Conservation (phyloP, 768 basidiomycete species). For the Tricholoma hemisulphureum region DNA sequence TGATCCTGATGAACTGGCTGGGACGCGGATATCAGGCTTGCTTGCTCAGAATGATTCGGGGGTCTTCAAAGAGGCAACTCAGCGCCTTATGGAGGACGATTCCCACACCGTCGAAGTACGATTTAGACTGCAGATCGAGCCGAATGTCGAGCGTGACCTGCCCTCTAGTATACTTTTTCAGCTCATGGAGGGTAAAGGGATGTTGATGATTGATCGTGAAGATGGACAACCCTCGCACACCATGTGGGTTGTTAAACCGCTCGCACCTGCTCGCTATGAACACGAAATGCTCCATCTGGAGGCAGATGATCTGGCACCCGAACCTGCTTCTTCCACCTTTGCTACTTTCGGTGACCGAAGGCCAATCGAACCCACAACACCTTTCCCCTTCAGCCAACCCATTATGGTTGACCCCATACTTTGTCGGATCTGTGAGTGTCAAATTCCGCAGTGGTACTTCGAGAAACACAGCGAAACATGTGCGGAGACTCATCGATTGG, state of each 20-base stretch:
- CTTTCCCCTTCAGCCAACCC: conserved; percentile 74
- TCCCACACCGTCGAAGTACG: conserved; percentile 91
- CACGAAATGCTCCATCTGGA: conserved; percentile 62
- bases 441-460: conserved; percentile 98
- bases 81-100: conserved; percentile 83
- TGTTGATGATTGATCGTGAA: conserved; percentile 95
- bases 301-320: conserved; percentile 43
- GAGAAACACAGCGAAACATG: conserved; percentile 99
- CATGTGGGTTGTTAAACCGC: conserved; percentile 96
- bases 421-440: conserved; percentile 96
- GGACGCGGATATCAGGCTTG: conserved; percentile 77
- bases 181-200: conserved; percentile 95
- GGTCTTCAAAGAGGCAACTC: conserved; percentile 85
- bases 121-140: conserved; percentile 81
- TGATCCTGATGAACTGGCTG: conserved; percentile 76
- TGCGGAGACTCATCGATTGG: conserved; percentile 91
- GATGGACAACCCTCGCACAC: conserved; percentile 88
- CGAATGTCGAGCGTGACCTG: conserved; percentile 57
- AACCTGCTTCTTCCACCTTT: conserved; percentile 41
- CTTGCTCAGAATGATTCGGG: conserved; percentile 77
- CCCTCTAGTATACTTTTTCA: conserved; percentile 60
- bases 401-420: conserved; percentile 83
- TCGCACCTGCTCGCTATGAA: conserved; percentile 68
- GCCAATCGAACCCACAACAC: conserved; percentile 51
- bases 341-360: conserved; percentile 33